Conservation (phyloP, 2,329 filamentous ascomycete species). For the Chrysoporthe deuterocubensis region DNA sequence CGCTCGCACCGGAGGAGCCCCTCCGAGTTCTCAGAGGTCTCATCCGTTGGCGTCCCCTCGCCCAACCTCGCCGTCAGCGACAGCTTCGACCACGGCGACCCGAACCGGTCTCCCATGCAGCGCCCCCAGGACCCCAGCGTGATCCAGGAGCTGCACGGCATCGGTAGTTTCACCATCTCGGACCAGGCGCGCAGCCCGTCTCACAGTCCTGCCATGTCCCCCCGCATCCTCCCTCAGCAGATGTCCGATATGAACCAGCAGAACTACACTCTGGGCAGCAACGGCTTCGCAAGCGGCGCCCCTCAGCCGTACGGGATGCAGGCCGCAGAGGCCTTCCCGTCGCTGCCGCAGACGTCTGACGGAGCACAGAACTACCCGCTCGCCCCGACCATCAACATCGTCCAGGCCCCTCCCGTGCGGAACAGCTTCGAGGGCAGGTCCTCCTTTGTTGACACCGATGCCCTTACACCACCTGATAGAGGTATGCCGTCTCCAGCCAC, state of each 20-base stretch:
- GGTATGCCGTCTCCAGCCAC: conserved; percentile 46
- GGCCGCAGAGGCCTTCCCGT: conserved; percentile 56
- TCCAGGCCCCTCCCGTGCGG: conserved; percentile 76
- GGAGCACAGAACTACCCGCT: conserved; percentile 54
- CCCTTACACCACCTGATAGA: conserved; percentile 79
- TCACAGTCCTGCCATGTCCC: conserved; percentile 70
- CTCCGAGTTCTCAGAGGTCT: conserved; percentile 93
- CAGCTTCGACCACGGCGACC: conserved; percentile 73
- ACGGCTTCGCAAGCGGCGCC: conserved; percentile 43
- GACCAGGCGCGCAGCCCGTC: conserved; percentile 81
- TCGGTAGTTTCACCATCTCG: conserved; percentile 80
- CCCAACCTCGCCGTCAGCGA: conserved; percentile 81
- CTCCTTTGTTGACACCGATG: conserved; percentile 69
- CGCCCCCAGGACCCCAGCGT: conserved; percentile 71
- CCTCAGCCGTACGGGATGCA: conserved; percentile 49
- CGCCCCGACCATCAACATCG: conserved; percentile 93
- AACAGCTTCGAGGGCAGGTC: conserved; percentile 70
- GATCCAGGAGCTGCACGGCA: conserved; percentile 77
- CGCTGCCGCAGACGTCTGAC: conserved; percentile 52
- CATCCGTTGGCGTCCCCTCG: conserved; percentile 76
- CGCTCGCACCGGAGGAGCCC: conserved; percentile 81
- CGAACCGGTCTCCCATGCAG: conserved; percentile 80
- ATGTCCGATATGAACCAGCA: conserved; percentile 58
- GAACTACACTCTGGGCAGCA: conserved; percentile 49
- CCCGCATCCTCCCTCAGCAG: conserved; percentile 61